Evolutionary conservation across 2,329 filamentous ascomycete genomes (phyloP).

Genomic region (Teratosphaeria viscida): DNA sequence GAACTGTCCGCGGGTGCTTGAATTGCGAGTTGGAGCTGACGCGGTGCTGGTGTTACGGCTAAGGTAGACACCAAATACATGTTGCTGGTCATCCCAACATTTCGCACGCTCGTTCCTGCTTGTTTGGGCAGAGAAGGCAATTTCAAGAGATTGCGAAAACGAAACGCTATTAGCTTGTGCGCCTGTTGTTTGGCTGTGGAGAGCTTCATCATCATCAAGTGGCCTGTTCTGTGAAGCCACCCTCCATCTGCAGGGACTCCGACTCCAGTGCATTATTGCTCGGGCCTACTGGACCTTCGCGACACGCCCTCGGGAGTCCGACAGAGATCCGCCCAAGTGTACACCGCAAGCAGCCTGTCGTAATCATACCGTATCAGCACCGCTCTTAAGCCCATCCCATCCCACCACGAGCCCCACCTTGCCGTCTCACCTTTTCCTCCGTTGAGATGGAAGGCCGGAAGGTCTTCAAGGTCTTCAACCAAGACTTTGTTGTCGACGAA

Average conservation of each 20-base stretch:
- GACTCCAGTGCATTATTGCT: neutral
- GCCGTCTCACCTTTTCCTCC: neutral
- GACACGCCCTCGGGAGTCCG: neutral
- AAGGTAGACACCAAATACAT: neutral
- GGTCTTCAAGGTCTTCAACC: constrained; percentile 99
- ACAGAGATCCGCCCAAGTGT: neutral
- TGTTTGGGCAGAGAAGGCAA: neutral
- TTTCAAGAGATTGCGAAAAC: neutral
- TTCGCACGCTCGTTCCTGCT: neutral
- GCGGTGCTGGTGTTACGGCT: neutral
- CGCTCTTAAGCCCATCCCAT: neutral
- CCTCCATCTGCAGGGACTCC: neutral
- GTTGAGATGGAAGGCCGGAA: constrained; percentile 55
- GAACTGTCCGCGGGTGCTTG: too few species aligned
- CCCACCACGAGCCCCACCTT: neutral
- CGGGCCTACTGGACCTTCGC: neutral
- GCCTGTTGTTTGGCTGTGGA: neutral
- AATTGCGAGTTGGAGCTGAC: neutral
- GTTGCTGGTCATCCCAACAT: neutral
- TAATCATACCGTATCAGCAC: neutral
- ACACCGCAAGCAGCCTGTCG: neutral
- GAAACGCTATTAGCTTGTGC: neutral
- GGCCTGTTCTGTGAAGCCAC: neutral
- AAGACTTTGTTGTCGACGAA: constrained; percentile 97
- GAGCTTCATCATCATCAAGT: neutral